Percentiles rank a stretch among this genome's conserved stretches.
Conservation (phyloP, 1,284 basidiomycete species). For the Austroboletus rostrupii region DNA sequence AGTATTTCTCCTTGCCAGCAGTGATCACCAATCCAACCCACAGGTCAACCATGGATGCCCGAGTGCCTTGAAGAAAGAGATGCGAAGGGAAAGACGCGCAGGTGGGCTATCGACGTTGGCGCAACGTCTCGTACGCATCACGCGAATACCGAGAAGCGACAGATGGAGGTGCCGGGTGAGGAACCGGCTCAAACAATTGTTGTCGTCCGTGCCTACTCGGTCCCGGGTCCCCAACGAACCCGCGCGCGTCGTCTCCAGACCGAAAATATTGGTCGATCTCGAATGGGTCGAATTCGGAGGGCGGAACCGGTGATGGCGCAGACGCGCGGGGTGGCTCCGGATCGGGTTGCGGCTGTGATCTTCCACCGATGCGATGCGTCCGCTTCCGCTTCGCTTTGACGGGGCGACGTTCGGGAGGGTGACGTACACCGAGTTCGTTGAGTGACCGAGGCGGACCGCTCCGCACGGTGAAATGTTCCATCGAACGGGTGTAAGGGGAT, state of each 20-base stretch:
- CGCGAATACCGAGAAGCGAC: slow-evolving; percentile 1
- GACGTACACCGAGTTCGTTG: slow-evolving; percentile 23
- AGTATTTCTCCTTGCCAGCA: background rate
- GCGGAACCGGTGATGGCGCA: slow-evolving; percentile 35
- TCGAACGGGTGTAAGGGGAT: slow-evolving; percentile 83
- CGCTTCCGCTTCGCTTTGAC: slow-evolving; percentile 78
- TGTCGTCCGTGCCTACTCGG: background rate
- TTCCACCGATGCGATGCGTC: slow-evolving; percentile 60
- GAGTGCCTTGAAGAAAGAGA: background rate
- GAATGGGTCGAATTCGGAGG: slow-evolving; percentile 66
- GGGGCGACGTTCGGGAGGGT: slow-evolving; percentile 40
- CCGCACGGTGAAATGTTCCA: slow-evolving; percentile 87
- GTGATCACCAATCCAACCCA: background rate
- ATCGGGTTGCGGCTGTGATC: slow-evolving; percentile 3
- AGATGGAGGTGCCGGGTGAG: background rate
- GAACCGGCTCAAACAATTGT: background rate
- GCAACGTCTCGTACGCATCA: slow-evolving; percentile 13
- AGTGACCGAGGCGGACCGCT: slow-evolving; percentile 65
- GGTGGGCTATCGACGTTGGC: slow-evolving; percentile 9
- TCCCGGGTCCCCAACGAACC: background rate
- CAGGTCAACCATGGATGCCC: background rate
- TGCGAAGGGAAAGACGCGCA: background rate
- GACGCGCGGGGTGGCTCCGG: slow-evolving; percentile 18
- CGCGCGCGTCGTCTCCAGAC: slow-evolving; percentile 38
- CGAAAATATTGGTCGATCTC: slow-evolving; percentile 80